Conservation (phyloP, 768 basidiomycete genomes). For the Austroboletus eburneus region DNA sequence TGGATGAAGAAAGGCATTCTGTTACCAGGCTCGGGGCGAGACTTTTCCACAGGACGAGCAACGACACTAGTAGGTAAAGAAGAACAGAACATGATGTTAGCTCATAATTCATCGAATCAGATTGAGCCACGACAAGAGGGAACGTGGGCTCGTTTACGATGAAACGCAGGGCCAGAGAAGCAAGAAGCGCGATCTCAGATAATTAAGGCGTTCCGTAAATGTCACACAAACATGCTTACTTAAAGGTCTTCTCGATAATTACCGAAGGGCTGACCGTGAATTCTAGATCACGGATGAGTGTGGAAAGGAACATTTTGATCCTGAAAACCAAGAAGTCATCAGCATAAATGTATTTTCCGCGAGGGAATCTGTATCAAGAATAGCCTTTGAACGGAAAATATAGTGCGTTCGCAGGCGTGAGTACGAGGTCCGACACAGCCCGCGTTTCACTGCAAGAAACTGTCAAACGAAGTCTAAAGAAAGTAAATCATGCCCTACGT, state of each 20-base stretch:
- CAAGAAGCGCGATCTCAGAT: constrained; percentile 10
- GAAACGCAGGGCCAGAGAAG: constrained; percentile 18
- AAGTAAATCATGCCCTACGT: constrained; percentile 15
- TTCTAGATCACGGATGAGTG: constrained; percentile 53
- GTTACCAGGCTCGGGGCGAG: constrained; percentile 49
- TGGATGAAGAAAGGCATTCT: constrained; percentile 57
- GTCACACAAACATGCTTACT: constrained; percentile 39
- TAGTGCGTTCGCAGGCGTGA: too few species aligned
- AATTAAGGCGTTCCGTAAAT: constrained; percentile 20
- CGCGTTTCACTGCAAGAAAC: constrained; percentile 6
- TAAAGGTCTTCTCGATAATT: constrained; percentile 60
- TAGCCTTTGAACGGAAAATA: constrained; percentile 1
- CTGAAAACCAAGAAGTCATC: constrained; percentile 34
- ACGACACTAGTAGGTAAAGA: constrained; percentile 44
- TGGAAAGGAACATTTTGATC: constrained; percentile 61
- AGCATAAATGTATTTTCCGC: constrained; percentile 2
- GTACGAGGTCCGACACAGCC: background rate
- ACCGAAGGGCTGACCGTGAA: constrained; percentile 48
- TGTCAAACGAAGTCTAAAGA: constrained; percentile 18
- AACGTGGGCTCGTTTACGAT: constrained; percentile 11
- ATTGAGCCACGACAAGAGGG: constrained; percentile 7
- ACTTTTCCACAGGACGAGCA: constrained; percentile 55
- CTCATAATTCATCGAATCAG: constrained; percentile 6
- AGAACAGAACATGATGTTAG: constrained; percentile 14
- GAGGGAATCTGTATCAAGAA: constrained; percentile 1